phyloP scores from a whole-genome alignment of 495 filamentous ascomycete species.

The Paragyromitra xinjiangensis region DNA sequence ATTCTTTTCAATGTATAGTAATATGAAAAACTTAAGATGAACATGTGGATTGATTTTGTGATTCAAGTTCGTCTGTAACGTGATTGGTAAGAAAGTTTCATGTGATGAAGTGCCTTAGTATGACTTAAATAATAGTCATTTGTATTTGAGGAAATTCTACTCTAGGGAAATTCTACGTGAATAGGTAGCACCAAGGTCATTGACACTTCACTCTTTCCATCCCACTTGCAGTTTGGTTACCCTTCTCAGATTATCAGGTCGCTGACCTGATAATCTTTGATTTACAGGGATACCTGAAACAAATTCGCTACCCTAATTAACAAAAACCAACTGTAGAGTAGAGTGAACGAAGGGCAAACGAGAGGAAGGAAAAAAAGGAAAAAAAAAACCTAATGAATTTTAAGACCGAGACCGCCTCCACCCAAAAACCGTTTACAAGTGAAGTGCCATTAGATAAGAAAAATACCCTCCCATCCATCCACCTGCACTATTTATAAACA shows the following conservation, averaged over 20 bases:
- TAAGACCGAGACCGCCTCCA: background rate
- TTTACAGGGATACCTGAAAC: background rate
- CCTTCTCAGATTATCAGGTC: background rate
- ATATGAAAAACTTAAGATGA: background rate
- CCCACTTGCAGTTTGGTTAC: background rate
- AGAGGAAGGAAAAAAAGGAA: background rate
- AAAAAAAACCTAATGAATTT: too few species aligned
- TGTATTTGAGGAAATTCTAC: background rate
- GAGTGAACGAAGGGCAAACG: background rate
- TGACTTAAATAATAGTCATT: background rate
- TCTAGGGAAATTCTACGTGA: background rate
- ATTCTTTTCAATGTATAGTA: background rate
- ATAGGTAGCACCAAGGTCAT: background rate
- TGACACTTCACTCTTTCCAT: background rate
- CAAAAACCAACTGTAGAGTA: background rate
- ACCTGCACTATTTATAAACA: background rate
- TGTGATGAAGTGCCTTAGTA: background rate
- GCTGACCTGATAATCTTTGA: background rate
- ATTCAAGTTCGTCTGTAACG: background rate
- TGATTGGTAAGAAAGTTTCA: background rate
- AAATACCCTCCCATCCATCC: background rate
- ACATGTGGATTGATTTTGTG: background rate
- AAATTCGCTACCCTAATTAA: background rate
- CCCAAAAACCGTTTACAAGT: constrained; percentile 5
- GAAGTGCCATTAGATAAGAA: constrained; percentile 24